phyloP scores from a whole-genome alignment of 1,139 yeast genomes.

The Suzukiozyma palmioleophila region DNA sequence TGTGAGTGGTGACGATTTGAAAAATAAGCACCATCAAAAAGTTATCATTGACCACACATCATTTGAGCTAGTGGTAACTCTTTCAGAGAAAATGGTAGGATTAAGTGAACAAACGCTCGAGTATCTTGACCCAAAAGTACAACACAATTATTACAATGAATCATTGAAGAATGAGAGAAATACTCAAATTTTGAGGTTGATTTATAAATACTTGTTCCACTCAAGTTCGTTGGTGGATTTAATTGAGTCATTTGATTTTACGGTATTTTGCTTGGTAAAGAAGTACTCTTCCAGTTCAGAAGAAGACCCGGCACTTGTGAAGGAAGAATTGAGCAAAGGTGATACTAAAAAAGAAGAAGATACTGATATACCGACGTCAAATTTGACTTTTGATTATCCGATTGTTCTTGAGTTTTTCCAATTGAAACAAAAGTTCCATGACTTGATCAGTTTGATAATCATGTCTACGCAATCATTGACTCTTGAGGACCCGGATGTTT shows the following conservation, averaged over 20 bases:
- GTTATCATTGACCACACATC: constrained; percentile 49
- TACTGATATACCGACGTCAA: constrained; percentile 11
- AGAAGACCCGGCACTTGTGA: constrained; percentile 13
- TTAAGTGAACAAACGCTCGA: constrained; percentile 39
- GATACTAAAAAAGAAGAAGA: not conserved
- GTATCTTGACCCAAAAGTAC: constrained; percentile 33
- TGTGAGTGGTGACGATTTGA: constrained; percentile 44
- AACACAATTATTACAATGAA: constrained; percentile 33
- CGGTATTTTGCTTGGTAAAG: constrained; percentile 45
- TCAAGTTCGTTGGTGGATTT: constrained; percentile 49
- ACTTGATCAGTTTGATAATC: constrained; percentile 53
- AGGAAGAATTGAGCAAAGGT: constrained; percentile 3
- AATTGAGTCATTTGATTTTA: constrained; percentile 60
- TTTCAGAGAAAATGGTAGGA: constrained; percentile 33
- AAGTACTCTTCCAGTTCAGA: constrained; percentile 23
- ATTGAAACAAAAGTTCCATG: constrained; percentile 70
- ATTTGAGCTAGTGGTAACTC: constrained; percentile 30
- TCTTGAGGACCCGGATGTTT: constrained; percentile 68
- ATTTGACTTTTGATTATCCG: constrained; percentile 51
- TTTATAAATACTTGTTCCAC: constrained; percentile 49
- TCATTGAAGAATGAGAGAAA: constrained; percentile 44
- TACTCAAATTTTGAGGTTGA: constrained; percentile 46
- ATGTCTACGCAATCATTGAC: constrained; percentile 71
- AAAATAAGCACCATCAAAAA: constrained; percentile 41
- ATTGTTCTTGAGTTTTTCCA: constrained; percentile 71